A percentile compares a stretch with the other conserved stretches of the same genome.
These are phyloP conservation scores for Diphasiastrum complanatum DNA, from an alignment of 83 land plant species.

Conservation along the genomic window DNA sequence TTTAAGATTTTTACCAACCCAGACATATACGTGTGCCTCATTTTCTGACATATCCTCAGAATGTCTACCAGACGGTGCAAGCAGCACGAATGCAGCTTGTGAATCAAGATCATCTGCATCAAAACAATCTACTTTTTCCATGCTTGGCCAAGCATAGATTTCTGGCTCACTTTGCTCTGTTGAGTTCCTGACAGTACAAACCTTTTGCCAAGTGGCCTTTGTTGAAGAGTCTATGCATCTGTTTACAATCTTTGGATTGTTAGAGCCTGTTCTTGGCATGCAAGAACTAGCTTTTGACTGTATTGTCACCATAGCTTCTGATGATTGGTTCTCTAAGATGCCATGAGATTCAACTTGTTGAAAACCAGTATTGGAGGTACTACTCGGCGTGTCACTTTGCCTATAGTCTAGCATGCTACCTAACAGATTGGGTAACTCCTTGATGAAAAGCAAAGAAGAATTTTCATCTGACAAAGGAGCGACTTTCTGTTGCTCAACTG, in stretches of 20 bases:
- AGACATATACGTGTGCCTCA: constrained; percentile 34
- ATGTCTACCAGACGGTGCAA: constrained; percentile 16
- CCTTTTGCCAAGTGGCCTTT: too few relatives aligned
- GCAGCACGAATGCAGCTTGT: constrained; percentile 33
- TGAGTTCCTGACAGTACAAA: too few relatives aligned
- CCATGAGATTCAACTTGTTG: not conserved
- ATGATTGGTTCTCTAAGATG: not conserved
- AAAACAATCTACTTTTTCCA: constrained; percentile 35
- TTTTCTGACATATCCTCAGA: constrained; percentile 11
- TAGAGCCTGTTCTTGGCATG: not conserved
- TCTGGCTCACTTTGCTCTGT: constrained; percentile 7
- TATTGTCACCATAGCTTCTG: not conserved
- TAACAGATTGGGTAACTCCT: too few relatives aligned
- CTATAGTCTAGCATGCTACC: too few relatives aligned
- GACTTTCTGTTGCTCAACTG: too few relatives aligned
- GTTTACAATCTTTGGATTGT: too few relatives aligned
- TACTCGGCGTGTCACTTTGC: too few relatives aligned
- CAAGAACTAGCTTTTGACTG: not conserved
- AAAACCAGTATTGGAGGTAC: too few relatives aligned
- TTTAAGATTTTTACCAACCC: constrained; percentile 46
- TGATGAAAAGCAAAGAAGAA: too few relatives aligned
- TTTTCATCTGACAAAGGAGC: too few relatives aligned
- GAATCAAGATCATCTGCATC: constrained; percentile 37
- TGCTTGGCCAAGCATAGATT: constrained; percentile 43
- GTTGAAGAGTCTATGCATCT: too few relatives aligned